Evolutionary conservation across 768 basidiomycete species (phyloP).

Genomic region (Mrakia blollopis): DNA sequence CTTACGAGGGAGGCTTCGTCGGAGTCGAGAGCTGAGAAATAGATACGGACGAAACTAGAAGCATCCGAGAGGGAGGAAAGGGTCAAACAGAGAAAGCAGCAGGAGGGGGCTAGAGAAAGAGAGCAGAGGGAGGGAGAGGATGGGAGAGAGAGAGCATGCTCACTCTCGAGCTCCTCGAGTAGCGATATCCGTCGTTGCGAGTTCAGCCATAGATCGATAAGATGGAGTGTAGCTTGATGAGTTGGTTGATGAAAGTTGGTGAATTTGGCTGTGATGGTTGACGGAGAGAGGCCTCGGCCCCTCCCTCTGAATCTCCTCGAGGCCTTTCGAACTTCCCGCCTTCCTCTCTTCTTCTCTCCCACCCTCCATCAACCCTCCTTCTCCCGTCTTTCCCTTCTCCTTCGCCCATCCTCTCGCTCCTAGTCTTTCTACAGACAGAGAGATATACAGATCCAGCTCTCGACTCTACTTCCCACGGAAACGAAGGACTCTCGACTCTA

Average conservation of each 20-base stretch:
- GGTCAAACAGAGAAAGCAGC: background rate
- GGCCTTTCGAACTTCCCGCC: background rate
- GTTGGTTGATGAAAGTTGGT: background rate
- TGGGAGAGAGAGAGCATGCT: background rate
- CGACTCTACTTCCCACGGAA: background rate
- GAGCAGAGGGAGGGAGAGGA: background rate
- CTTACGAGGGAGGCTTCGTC: background rate
- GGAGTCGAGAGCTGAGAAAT: conserved; percentile 29
- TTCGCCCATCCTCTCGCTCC: background rate
- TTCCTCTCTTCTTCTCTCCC: background rate
- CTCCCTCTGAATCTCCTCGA: background rate
- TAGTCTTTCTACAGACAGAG: no score
- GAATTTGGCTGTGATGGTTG: background rate
- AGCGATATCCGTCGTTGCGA: conserved; percentile 27
- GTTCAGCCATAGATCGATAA: conserved; percentile 17
- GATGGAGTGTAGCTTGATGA: background rate
- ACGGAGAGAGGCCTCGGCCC: background rate
- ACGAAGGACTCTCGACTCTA: background rate
- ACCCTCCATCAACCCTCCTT: background rate
- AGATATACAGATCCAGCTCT: background rate
- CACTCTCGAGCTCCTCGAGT: conserved; percentile 32
- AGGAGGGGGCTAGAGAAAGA: background rate
- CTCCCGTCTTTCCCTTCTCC: background rate
- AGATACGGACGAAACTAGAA: conserved; percentile 29
- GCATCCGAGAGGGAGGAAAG: background rate